phyloP scores from a whole-genome alignment of 2,329 filamentous ascomycete genomes.

The Colletotrichum costaricense region DNA sequence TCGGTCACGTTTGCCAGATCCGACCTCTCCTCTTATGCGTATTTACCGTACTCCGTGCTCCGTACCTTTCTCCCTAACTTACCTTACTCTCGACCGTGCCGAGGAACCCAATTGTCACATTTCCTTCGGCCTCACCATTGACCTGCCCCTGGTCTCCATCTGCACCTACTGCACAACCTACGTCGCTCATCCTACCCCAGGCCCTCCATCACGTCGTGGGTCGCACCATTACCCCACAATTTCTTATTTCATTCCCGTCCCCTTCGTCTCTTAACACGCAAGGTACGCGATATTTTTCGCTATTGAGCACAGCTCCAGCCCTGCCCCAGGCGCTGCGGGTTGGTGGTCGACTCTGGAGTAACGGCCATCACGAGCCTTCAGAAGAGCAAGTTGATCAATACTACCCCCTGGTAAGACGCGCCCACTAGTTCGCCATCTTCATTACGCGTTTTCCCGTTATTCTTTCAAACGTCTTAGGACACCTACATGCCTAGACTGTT shows the following conservation, averaged over 20 bases:
- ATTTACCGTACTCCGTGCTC: not conserved
- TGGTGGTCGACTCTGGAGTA: slow-evolving; percentile 5
- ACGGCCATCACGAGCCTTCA: slow-evolving; percentile 13
- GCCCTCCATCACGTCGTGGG: slow-evolving; percentile 28
- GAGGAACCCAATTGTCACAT: slow-evolving; percentile 23
- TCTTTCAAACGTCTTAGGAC: not conserved
- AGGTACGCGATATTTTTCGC: slow-evolving; percentile 21
- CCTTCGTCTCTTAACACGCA: slow-evolving; percentile 18
- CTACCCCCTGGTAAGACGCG: slow-evolving; percentile 31
- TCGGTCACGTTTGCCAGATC: slow-evolving; percentile 26
- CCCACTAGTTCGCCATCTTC: slow-evolving; percentile 4
- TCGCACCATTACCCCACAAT: slow-evolving; percentile 31
- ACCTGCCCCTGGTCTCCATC: slow-evolving; percentile 1
- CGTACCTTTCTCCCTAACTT: not conserved
- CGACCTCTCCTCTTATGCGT: slow-evolving; percentile 5
- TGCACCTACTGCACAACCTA: slow-evolving; percentile 9
- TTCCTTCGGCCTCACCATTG: slow-evolving; percentile 9
- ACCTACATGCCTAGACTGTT: slow-evolving; percentile 5
- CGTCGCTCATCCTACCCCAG: slow-evolving; percentile 22
- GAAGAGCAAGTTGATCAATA: slow-evolving; percentile 6
- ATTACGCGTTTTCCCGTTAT: not conserved
- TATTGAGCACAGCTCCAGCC: slow-evolving; percentile 20
- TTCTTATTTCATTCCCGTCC: slow-evolving; percentile 23
- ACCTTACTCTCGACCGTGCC: not conserved
- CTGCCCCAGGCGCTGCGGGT: slow-evolving; percentile 18